These are phyloP conservation scores for Pythium phragmiticola DNA, from an alignment of 352 stramenopile genomes.

Conservation along the genomic window DNA sequence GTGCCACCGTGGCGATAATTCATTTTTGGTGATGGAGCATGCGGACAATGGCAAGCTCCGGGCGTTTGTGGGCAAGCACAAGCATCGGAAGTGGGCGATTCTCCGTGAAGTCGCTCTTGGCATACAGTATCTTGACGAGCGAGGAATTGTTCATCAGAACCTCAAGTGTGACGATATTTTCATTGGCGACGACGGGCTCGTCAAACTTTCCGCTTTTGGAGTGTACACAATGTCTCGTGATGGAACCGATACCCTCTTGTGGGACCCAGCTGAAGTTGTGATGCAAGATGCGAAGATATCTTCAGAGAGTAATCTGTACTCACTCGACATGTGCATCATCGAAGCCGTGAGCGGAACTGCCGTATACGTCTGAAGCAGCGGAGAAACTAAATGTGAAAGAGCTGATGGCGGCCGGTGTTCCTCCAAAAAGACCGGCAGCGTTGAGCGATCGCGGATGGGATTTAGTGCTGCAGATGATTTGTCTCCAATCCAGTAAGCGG, in stretches of 20 bases:
- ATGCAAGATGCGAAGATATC: background rate
- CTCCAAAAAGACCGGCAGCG: background rate
- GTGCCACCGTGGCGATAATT: constrained; percentile 7
- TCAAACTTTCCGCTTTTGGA: constrained; percentile 22
- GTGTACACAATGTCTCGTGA: background rate
- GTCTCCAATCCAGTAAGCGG: background rate
- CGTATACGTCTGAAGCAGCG: constrained; percentile 2
- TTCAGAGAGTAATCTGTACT: constrained; percentile 20
- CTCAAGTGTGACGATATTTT: constrained; percentile 4
- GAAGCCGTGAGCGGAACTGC: constrained; percentile 26
- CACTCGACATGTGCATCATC: constrained; percentile 32
- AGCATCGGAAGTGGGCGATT: constrained; percentile 23
- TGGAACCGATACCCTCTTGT: background rate
- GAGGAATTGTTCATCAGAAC: constrained; percentile 29
- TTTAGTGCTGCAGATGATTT: constrained; percentile 7
- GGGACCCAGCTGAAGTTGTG: constrained; percentile 26
- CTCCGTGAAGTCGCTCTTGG: constrained; percentile 47
- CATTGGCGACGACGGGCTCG: constrained; percentile 28
- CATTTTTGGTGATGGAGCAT: constrained; percentile 17
- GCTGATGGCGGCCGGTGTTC: background rate
- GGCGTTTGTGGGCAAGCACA: constrained; percentile 11
- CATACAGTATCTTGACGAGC: constrained; percentile 68
- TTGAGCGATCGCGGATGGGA: constrained; percentile 9
- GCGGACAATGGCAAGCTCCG: constrained; percentile 3
- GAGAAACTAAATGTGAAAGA: background rate